Base-by-base conservation (phyloP, 768 basidiomycete species). In the Sporobolomyces roseus region DNA sequence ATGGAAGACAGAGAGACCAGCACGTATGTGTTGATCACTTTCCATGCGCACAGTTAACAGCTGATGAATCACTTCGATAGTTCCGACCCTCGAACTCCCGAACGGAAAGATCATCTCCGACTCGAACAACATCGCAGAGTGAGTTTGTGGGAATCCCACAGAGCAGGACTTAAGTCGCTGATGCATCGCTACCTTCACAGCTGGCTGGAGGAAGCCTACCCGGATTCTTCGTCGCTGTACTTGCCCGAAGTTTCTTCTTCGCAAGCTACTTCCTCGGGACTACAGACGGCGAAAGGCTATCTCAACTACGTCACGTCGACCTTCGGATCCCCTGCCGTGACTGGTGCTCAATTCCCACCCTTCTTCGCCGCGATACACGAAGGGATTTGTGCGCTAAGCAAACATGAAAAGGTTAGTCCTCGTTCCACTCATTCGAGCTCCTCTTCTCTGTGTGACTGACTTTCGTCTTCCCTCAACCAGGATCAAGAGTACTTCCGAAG, bases 101-200 rank as follows among this genome's bases (percentile, higher is more conserved):
- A 30, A 46, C 23, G 62, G 62, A 9, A 12, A 35, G 17, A n/a
- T 60, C 56, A 53, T 69, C 45, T 16, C 14, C 5, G 67, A 69
- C 43, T 62, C 60, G 4, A 38, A 55, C 49, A n/a, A 36, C 25
- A 69, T 69, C 32, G 61, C 67, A 5, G 67, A 63, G 67, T 68
- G 27, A 13, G 54, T 17, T 9, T 17, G 17, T 9, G 38, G 10
- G 9, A 9, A 9, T 41, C 38, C 23, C 14, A 14, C 45, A 13
- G 6, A 7, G 12, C 45, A 21, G 23, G 7, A 21, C 12, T 7
- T 13, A 7, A 46, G 45, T 46, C 19, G 13, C 56, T 43, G 27
- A 46, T 17, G 3, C n/a, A 36, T 50, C 33, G 29, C 1, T 38
- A 36, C n/a, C n/a, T n/a, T n/a, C 17, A 2, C 58, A 66, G 66